Evolutionary conservation across 2,329 filamentous ascomycete species (phyloP).

Genomic region (Zasmidium citrigriseum): DNA sequence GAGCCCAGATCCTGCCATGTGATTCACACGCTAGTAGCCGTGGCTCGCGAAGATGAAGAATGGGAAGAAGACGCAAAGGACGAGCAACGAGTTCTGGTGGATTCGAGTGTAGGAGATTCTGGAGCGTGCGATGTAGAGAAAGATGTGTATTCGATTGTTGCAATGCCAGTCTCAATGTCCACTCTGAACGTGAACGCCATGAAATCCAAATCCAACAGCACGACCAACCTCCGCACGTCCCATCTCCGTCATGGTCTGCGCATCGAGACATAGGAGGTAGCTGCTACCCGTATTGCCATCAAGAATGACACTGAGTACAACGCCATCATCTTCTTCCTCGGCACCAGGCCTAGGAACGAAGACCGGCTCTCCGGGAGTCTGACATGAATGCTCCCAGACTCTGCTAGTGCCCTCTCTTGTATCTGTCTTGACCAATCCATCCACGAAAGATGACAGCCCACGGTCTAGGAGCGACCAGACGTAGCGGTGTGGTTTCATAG

Average conservation of each 20-base stretch:
- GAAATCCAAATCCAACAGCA: constrained; percentile 59
- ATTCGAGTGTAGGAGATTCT: too few relatives aligned
- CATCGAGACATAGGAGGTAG: constrained; percentile 67
- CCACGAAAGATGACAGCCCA: constrained; percentile 60
- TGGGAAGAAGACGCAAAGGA: too few relatives aligned
- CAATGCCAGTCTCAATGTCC: too few relatives aligned
- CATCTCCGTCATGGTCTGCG: constrained; percentile 62
- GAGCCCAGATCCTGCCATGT: too few relatives aligned
- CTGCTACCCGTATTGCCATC: constrained; percentile 60
- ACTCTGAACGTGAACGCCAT: constrained; percentile 8
- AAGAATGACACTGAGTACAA: constrained; percentile 63
- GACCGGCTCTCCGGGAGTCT: constrained; percentile 69
- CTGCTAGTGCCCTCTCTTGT: constrained; percentile 52
- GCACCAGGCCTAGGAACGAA: constrained; percentile 59
- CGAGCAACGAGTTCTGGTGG: too few relatives aligned
- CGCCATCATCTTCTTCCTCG: constrained; percentile 62
- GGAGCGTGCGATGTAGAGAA: too few relatives aligned
- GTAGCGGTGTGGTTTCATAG: constrained; percentile 58
- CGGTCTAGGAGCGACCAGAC: constrained; percentile 54
- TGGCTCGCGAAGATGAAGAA: too few relatives aligned
- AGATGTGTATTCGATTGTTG: too few relatives aligned
- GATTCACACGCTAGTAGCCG: too few relatives aligned
- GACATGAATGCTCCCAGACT: constrained; percentile 62
- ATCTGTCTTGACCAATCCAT: constrained; percentile 69
- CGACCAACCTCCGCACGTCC: constrained; percentile 65